Conservation (phyloP, 768 basidiomycete genomes). For the Tulasnella sp. region DNA sequence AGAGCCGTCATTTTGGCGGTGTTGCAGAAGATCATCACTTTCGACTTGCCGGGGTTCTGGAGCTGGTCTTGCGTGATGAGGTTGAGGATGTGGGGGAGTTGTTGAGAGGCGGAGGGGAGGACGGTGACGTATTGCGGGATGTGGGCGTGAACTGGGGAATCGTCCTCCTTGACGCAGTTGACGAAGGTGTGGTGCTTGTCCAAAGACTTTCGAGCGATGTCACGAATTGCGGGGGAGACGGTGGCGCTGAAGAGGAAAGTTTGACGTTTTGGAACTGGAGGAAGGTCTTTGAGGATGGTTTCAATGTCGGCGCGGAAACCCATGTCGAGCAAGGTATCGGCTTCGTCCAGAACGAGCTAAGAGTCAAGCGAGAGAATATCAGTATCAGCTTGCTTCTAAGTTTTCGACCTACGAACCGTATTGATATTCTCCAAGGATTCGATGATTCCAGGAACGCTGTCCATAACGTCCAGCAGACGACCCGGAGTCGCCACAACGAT, state of each 20-base stretch:
- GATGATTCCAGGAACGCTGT: slow-evolving; percentile 59
- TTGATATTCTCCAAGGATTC: slow-evolving; percentile 58
- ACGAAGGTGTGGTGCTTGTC: slow-evolving; percentile 68
- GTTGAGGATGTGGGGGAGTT: slow-evolving; percentile 76
- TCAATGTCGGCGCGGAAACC: slow-evolving; percentile 89
- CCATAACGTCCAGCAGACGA: slow-evolving; percentile 72
- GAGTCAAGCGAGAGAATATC: not conserved
- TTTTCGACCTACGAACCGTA: slow-evolving; percentile 53
- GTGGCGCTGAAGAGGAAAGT: slow-evolving; percentile 93
- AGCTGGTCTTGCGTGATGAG: slow-evolving; percentile 90
- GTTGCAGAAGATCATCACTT: slow-evolving; percentile 79
- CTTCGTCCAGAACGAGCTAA: slow-evolving; percentile 89
- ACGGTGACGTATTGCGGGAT: slow-evolving; percentile 84
- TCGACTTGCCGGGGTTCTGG: slow-evolving; percentile 62
- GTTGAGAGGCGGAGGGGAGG: slow-evolving; percentile 64
- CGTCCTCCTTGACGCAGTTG: slow-evolving; percentile 66
- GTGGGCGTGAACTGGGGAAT: slow-evolving; percentile 68
- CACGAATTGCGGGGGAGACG: slow-evolving; percentile 68
- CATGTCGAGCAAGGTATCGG: slow-evolving; percentile 88
- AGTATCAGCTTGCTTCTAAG: slow-evolving; percentile 20
- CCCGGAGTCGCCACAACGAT: slow-evolving; percentile 92
- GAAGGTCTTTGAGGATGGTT: slow-evolving; percentile 66
- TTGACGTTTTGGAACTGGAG: slow-evolving; percentile 67
- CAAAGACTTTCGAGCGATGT: slow-evolving; percentile 66
- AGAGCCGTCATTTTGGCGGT: slow-evolving; percentile 87